These are phyloP conservation scores for Glaciozyma antarctica DNA, from an alignment of 768 basidiomycete species.

Conservation along the genomic window DNA sequence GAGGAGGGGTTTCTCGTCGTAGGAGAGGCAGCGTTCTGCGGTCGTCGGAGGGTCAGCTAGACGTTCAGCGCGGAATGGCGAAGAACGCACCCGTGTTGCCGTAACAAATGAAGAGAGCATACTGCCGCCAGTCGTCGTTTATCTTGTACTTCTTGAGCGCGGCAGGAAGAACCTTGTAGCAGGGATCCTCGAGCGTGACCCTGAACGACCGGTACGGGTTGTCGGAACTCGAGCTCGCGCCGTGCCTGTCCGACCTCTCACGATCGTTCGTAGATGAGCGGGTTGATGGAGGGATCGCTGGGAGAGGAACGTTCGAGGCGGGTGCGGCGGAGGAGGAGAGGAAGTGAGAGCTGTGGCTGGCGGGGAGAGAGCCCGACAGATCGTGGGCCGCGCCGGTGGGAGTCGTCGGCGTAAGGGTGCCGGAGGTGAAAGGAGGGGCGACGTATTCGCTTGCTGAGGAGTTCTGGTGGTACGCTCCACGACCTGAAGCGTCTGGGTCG, in stretches of 20 bases:
- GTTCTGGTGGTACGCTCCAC: not conserved
- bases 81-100: slow-evolving; percentile 64
- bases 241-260: not conserved
- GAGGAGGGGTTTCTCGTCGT: slow-evolving; percentile 93
- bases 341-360: not conserved
- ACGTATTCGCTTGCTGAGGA: not conserved
- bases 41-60: slow-evolving; percentile 40
- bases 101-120: slow-evolving; percentile 99
- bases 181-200: slow-evolving; percentile 93
- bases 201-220: slow-evolving; percentile 84
- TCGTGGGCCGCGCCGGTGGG: slow-evolving; percentile 15
- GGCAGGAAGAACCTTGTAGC: slow-evolving; percentile 95
- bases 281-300: not conserved
- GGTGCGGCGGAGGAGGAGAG: not conserved
- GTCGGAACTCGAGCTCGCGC: not conserved
- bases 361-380: slow-evolving; percentile 10
- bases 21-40: slow-evolving; percentile 86
- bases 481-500: not conserved
- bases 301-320: not conserved
- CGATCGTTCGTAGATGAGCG: not conserved
- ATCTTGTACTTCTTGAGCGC: slow-evolving; percentile 98
- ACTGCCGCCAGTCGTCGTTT: slow-evolving; percentile 97
- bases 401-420: slow-evolving; percentile 25
- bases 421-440: not conserved
- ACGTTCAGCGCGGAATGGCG: not conserved